phyloP scores from a whole-genome alignment of 768 basidiomycete genomes.

The Auricularia auricula-judae region DNA sequence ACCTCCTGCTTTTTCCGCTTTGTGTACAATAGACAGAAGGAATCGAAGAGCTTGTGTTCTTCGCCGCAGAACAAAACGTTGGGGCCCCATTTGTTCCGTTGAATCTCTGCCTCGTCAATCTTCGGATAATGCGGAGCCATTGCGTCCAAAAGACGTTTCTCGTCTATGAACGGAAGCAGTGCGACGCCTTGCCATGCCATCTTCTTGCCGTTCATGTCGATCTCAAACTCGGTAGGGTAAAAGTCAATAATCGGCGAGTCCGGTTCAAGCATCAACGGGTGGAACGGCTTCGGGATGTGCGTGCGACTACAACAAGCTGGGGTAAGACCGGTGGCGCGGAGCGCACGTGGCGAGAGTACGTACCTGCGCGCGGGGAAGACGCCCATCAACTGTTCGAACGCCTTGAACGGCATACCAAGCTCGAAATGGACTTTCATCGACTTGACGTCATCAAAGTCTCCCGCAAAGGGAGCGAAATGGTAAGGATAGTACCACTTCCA shows the following conservation, averaged over 20 bases:
- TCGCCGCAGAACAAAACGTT: constrained; percentile 75
- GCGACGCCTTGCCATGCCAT: constrained; percentile 99
- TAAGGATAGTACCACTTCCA: constrained; percentile 99
- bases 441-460: constrained; percentile 75
- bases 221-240: constrained; percentile 83
- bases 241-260: constrained; percentile 93
- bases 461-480: constrained; percentile 96
- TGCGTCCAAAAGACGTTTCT: constrained; percentile 68
- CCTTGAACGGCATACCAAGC: constrained; percentile 61
- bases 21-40: constrained; percentile 81
- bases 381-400: constrained; percentile 96
- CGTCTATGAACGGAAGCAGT: constrained; percentile 90
- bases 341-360: constrained; percentile 9
- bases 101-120: constrained; percentile 71
- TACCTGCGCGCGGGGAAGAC: constrained; percentile 93
- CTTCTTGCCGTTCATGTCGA: constrained; percentile 99
- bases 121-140: constrained; percentile 49
- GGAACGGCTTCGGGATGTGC: constrained; percentile 83
- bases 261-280: constrained; percentile 73
- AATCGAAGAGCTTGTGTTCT: constrained; percentile 76
- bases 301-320: constrained; percentile 42
- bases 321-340: background rate
- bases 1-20: constrained; percentile 78
- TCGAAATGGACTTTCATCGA: constrained; percentile 73
- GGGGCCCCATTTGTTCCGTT: constrained; percentile 77